phyloP scores from a whole-genome alignment of 2,329 filamentous ascomycete species.

The Gnomoniopsis sp. region DNA sequence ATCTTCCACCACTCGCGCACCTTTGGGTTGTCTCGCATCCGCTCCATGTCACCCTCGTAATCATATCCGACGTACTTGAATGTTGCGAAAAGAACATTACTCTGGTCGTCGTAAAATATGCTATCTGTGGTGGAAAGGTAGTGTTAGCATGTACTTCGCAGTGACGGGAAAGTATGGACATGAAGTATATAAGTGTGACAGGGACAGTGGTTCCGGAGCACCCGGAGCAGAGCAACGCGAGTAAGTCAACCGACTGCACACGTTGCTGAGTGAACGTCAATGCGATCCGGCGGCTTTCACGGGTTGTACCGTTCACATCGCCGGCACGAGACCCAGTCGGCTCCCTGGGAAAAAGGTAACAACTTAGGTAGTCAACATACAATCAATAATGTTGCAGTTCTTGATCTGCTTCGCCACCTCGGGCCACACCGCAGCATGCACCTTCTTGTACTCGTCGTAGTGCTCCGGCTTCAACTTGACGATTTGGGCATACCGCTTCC shows the following conservation, averaged over 20 bases:
- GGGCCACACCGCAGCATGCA: constrained; percentile 72
- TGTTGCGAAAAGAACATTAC: constrained; percentile 65
- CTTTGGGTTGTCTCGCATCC: constrained; percentile 68
- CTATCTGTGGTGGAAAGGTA: constrained; percentile 49
- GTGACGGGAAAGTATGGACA: too few relatives aligned
- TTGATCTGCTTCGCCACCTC: constrained; percentile 74
- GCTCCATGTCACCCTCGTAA: constrained; percentile 71
- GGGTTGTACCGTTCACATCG: background rate
- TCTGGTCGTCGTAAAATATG: constrained; percentile 65
- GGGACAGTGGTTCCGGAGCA: background rate
- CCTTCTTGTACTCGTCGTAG: constrained; percentile 68
- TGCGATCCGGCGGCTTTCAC: background rate
- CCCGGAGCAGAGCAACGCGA: background rate
- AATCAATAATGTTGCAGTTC: constrained; percentile 71
- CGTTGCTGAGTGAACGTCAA: background rate
- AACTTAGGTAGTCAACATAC: constrained; percentile 37
- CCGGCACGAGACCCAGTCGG: background rate
- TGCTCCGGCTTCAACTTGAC: constrained; percentile 67
- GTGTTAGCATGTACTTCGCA: background rate
- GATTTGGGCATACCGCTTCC: constrained; percentile 53
- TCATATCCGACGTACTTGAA: constrained; percentile 78
- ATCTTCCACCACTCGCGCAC: constrained; percentile 78
- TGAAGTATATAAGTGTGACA: background rate
- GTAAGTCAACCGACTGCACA: background rate
- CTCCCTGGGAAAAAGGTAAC: background rate